Percentiles rank a stretch among this genome's conserved stretches.
Evolutionary conservation across 2,329 filamentous ascomycete species (phyloP).

Genomic region (Fusarium concolor): DNA sequence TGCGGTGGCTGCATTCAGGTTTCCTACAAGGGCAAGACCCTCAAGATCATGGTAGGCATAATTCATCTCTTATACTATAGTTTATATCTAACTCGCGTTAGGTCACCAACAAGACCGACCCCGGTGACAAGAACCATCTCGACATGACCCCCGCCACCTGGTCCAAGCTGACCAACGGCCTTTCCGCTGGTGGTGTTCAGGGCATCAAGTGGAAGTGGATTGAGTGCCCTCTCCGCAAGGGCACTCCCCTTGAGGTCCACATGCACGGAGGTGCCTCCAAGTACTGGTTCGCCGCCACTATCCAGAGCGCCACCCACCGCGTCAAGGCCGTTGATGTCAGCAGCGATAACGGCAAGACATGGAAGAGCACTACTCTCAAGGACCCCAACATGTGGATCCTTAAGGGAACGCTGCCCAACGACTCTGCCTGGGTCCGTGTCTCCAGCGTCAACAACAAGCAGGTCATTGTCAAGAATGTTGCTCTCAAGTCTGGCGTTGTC

Average conservation of each 20-base stretch:
- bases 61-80: accelerated
- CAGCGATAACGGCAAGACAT: slow-evolving; percentile 21
- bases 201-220: slow-evolving; percentile 32
- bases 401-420: slow-evolving; percentile 14
- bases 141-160: slow-evolving; percentile 24
- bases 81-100: neutral
- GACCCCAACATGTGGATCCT: slow-evolving; percentile 24
- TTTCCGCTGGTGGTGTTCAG: slow-evolving; percentile 10
- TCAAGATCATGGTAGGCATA: slow-evolving; percentile 16
- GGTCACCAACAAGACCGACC: slow-evolving; percentile 22
- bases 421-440: slow-evolving; percentile 16
- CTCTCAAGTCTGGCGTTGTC: slow-evolving; percentile 12
- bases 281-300: slow-evolving; percentile 26
- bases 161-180: slow-evolving; percentile 18
- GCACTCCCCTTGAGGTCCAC: slow-evolving; percentile 10
- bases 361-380: neutral
- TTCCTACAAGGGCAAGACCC: slow-evolving; percentile 1
- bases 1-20: slow-evolving; percentile 19
- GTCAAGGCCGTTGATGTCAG: slow-evolving; percentile 23
- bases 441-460: slow-evolving; percentile 24
- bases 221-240: slow-evolving; percentile 6
- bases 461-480: slow-evolving; percentile 19
- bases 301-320: slow-evolving; percentile 18
- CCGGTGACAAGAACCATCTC: slow-evolving; percentile 21
- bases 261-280: slow-evolving; percentile 26